Percentiles rank a stretch among this genome's conserved stretches.
phyloP scores from a whole-genome alignment of 208 protist genomes.

The Trypanosoma brucei region DNA sequence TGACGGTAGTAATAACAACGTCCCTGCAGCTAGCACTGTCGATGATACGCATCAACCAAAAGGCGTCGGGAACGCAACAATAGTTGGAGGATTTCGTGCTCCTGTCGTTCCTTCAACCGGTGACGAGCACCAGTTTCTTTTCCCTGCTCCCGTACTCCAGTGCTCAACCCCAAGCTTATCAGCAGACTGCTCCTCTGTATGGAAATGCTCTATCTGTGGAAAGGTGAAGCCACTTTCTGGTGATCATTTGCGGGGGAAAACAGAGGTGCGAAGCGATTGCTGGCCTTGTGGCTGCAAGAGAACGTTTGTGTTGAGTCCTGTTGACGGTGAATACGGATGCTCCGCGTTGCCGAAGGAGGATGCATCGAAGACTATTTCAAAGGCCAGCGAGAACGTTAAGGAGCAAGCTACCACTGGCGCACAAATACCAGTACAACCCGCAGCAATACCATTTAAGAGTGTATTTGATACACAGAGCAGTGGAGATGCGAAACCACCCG shows the following conservation, averaged over 20 bases:
- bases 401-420: background rate
- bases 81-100: background rate
- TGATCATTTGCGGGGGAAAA: constrained; percentile 43
- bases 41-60: background rate
- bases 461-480: background rate
- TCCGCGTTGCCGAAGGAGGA: background rate
- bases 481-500: background rate
- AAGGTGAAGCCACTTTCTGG: constrained; percentile 52
- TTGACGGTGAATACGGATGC: background rate
- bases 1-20: background rate
- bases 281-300: constrained; percentile 52
- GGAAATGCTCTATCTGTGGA: constrained; percentile 36
- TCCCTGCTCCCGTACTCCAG: background rate
- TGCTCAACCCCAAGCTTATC: background rate
- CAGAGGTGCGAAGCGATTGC: constrained; percentile 44
- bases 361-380: background rate
- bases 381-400: background rate
- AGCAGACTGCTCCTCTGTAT: constrained; percentile 6
- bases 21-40: background rate
- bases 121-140: background rate
- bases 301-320: constrained; percentile 20
- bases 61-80: background rate
- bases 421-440: background rate
- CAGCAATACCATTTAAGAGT: background rate
- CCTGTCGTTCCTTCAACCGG: background rate